These are phyloP conservation scores for Sclerotinia minor DNA, from an alignment of 2,329 filamentous ascomycete species.

Conservation along the genomic window DNA sequence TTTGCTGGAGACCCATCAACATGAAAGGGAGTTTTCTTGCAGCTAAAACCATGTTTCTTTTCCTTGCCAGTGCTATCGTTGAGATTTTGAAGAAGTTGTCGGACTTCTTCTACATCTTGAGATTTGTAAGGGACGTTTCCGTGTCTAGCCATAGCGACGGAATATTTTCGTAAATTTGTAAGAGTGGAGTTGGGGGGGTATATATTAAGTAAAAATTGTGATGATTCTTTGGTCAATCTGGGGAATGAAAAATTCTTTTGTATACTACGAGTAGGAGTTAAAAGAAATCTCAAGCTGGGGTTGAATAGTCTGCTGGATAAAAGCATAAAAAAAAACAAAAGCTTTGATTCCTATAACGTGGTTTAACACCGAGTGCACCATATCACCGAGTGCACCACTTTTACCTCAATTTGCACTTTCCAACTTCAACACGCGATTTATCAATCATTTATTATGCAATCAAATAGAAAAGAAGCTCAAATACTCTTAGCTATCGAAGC, in stretches of 20 bases:
- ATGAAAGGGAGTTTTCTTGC: conserved; percentile 77
- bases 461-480: too few relatives aligned
- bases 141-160: conserved; percentile 52
- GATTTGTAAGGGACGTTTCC: conserved; percentile 59
- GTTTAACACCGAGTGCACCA: too few relatives aligned
- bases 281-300: not conserved
- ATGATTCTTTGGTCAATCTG: not conserved
- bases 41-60: conserved; percentile 64
- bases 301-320: not conserved
- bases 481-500: too few relatives aligned
- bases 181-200: not conserved
- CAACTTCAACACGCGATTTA: too few relatives aligned
- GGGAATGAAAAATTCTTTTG: not conserved
- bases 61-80: conserved; percentile 52
- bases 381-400: too few relatives aligned
- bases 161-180: not conserved
- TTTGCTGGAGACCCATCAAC: conserved; percentile 63
- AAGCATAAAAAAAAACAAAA: too few relatives aligned
- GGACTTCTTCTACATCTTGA: conserved; percentile 70
- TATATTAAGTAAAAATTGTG: not conserved
- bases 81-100: conserved; percentile 51
- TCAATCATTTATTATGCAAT: too few relatives aligned
- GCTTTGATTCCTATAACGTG: too few relatives aligned
- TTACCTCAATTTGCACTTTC: too few relatives aligned
- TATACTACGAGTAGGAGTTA: not conserved